Evolutionary conservation across 495 filamentous ascomycete genomes (phyloP), one percentile per base, ranked within the genome.

Genomic region (Aspergillus asperescens): DNA sequence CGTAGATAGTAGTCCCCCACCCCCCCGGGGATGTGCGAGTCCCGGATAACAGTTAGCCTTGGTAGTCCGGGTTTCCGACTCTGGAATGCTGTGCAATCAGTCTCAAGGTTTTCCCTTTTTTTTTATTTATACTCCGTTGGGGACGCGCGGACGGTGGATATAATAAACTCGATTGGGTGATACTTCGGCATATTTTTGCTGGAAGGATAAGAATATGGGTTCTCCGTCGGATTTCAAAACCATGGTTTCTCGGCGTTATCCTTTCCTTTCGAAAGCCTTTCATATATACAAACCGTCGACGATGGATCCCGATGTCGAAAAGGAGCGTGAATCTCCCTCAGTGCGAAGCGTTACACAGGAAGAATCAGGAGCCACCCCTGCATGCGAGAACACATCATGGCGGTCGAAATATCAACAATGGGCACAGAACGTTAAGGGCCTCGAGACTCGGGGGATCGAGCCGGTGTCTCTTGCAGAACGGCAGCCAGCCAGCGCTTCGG

Each of bases 391-490:
- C 27, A 18, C 15, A 7, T 25, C 27, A 35, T 25, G n/a, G 4
- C 37, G 59, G 37, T 60, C 66, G 16, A 57, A 39, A 60, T 63
- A 59, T 24, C 55, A 62, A 34, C 57, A 57, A 62, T 67, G 61
- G 47, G 58, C 72, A 37, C 67, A 76, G 43, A 54, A 49, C 12
- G 60, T 81, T 35, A 67, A 75, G 24, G 73, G 74, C 38, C 71
- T 88, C 25, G 87, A 91, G 58, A 74, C 77, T 7, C 78, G 84
- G 16, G 86, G 87, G 4, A 88, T 90, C 55, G 76, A 79, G 48
- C 82, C 83, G 0, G 81, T 91, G 4, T 70, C 78, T 13, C 57
- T 77, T 7, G 72, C 81, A 25, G 78, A 86, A 48, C 71, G 74
- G 13, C 57, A 75, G 42, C 40, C 54, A 9, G 46, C 62, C 9